Evolutionary conservation across 202 grass and related monocot genomes (phyloP).

Genomic region (Hordeum pubiflorum): DNA sequence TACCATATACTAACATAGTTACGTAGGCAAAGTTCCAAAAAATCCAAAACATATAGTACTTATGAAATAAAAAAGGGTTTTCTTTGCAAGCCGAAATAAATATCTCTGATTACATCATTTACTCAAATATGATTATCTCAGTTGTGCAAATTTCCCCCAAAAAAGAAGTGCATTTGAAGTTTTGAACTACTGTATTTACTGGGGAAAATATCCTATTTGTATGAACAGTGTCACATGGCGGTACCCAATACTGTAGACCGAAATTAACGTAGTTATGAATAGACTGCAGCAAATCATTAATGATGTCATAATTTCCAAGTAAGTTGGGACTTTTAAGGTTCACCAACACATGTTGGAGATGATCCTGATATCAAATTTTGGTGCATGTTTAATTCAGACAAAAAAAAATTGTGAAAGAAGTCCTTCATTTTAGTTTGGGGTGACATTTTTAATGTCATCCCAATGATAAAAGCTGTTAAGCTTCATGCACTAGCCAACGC

Average conservation of each 20-base stretch:
- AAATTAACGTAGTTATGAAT: background rate
- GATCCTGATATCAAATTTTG: background rate
- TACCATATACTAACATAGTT: background rate
- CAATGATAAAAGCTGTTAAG: constrained; percentile 14
- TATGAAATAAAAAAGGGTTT: background rate
- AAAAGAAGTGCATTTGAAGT: background rate
- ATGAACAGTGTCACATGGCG: background rate
- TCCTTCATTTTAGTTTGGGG: background rate
- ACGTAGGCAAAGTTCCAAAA: background rate
- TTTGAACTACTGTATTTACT: background rate
- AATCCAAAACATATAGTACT: background rate
- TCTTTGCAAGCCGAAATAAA: background rate
- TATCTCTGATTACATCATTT: background rate
- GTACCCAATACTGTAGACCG: background rate
- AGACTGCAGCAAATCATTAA: background rate
- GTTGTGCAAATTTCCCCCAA: background rate
- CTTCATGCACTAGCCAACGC: too few species aligned
- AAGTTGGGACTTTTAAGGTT: constrained; percentile 9
- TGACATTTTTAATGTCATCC: background rate
- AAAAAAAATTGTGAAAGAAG: background rate
- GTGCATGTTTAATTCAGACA: background rate
- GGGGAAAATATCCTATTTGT: background rate
- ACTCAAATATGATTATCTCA: background rate
- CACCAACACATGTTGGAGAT: background rate
- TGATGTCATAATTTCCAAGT: background rate